phyloP scores from a whole-genome alignment of 2,329 filamentous ascomycete genomes.

The Microdochium paspali region DNA sequence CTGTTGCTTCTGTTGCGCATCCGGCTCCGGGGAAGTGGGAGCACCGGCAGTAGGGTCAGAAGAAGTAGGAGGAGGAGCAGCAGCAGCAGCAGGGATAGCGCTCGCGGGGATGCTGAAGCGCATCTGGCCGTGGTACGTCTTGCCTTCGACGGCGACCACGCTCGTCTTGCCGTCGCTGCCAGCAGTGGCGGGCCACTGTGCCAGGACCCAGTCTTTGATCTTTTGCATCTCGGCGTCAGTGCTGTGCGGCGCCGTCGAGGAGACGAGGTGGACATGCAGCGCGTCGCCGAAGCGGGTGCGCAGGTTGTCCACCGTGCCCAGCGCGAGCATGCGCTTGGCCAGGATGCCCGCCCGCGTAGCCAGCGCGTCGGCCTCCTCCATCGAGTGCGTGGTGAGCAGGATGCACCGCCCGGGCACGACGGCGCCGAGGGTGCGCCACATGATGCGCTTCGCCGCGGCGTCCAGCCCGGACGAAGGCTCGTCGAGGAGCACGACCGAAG shows the following conservation, averaged over 20 bases:
- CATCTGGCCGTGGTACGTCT: conserved; percentile 77
- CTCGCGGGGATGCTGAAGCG: conserved; percentile 66
- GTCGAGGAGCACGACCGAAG: conserved; percentile 76
- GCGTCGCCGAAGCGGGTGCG: conserved; percentile 67
- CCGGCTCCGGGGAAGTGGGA: no score
- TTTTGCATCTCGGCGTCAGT: conserved; percentile 55
- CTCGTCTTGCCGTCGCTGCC: no score
- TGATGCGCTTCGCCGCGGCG: conserved; percentile 79
- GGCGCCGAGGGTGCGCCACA: conserved; percentile 78
- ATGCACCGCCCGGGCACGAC: conserved; percentile 72
- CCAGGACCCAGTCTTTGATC: conserved; percentile 57
- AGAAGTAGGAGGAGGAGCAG: no score
- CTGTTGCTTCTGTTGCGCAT: conserved; percentile 14
- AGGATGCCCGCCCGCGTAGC: conserved; percentile 80
- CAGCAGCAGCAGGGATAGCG: conserved; percentile 17
- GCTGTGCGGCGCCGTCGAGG: conserved; percentile 65
- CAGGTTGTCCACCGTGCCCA: conserved; percentile 66
- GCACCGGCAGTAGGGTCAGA: no score
- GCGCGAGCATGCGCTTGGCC: conserved; percentile 73
- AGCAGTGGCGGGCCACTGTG: conserved; percentile 45
- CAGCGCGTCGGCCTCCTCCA: conserved; percentile 91
- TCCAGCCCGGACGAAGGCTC: conserved; percentile 87
- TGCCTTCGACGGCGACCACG: conserved; percentile 58
- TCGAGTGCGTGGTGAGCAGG: conserved; percentile 83
- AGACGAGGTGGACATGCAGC: conserved; percentile 75